Conservation (phyloP, 2,329 filamentous ascomycete genomes). For the Cercospora nicotianae region DNA sequence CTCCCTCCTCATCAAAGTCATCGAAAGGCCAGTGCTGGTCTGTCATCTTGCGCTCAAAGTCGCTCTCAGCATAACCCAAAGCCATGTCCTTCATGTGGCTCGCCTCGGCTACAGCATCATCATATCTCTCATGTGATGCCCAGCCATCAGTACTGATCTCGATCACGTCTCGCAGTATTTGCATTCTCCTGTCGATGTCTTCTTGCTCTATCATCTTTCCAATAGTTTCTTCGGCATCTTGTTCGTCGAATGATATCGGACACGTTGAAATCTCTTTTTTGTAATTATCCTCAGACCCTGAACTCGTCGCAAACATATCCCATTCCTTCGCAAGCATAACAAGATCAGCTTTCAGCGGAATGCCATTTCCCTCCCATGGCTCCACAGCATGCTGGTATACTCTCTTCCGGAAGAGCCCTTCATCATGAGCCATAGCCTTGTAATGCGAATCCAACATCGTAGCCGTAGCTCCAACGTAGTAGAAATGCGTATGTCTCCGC, state of each 20-base stretch:
- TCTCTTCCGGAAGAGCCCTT: background rate
- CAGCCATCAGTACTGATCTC: background rate
- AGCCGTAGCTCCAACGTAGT: background rate
- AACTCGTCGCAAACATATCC: background rate
- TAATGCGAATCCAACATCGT: background rate
- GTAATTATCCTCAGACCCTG: background rate
- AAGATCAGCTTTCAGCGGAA: background rate
- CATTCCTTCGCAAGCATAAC: background rate
- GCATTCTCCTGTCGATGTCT: background rate
- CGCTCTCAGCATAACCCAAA: background rate
- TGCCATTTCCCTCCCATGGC: background rate
- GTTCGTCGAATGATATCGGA: background rate
- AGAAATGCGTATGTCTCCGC: background rate
- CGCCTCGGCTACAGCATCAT: background rate
- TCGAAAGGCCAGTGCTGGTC: background rate
- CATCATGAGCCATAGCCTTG: background rate
- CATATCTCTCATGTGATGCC: background rate
- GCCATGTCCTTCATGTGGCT: background rate
- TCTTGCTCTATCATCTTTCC: background rate
- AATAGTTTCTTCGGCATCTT: background rate
- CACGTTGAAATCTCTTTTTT: background rate
- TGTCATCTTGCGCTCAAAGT: background rate
- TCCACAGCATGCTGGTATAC: background rate
- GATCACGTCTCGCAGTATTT: background rate
- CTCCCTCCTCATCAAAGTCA: background rate